Evolutionary conservation across 345 rosid species (phyloP).

Genomic region (Salix caprea): DNA sequence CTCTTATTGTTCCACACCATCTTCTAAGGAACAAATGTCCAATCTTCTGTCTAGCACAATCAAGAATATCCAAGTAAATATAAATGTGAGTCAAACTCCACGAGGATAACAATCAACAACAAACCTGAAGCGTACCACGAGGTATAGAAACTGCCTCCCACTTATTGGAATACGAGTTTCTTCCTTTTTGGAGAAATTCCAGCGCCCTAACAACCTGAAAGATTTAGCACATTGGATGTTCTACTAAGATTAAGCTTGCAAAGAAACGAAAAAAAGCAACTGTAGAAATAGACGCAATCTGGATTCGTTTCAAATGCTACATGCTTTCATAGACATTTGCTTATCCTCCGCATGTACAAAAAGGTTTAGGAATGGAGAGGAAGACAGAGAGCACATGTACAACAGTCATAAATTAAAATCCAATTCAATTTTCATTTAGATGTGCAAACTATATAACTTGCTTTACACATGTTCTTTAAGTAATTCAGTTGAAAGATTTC

Average conservation of each 20-base stretch:
- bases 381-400: too few species aligned
- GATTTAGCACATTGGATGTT: not conserved
- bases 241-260: not conserved
- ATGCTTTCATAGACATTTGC: too few species aligned
- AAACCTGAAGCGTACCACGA: slow-evolving; percentile 98
- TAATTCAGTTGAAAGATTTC: too few species aligned
- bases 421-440: too few species aligned
- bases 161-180: slow-evolving; percentile 41
- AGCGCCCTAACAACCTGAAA: slow-evolving; percentile 89
- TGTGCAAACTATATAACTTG: too few species aligned
- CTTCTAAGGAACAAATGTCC: not conserved
- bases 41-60: not conserved
- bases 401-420: too few species aligned
- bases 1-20: not conserved
- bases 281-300: too few species aligned
- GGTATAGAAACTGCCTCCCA: slow-evolving; percentile 74
- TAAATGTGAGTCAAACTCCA: not conserved
- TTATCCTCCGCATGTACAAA: too few species aligned
- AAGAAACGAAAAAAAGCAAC: not conserved
- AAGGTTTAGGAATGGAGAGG: too few species aligned
- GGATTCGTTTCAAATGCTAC: too few species aligned
- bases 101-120: slow-evolving; percentile 25
- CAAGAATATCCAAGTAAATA: not conserved
- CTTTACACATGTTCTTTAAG: too few species aligned
- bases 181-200: slow-evolving; percentile 53